These are phyloP conservation scores for Sistotremastrum suecicum DNA, from an alignment of 768 basidiomycete genomes.

Conservation along the genomic window DNA sequence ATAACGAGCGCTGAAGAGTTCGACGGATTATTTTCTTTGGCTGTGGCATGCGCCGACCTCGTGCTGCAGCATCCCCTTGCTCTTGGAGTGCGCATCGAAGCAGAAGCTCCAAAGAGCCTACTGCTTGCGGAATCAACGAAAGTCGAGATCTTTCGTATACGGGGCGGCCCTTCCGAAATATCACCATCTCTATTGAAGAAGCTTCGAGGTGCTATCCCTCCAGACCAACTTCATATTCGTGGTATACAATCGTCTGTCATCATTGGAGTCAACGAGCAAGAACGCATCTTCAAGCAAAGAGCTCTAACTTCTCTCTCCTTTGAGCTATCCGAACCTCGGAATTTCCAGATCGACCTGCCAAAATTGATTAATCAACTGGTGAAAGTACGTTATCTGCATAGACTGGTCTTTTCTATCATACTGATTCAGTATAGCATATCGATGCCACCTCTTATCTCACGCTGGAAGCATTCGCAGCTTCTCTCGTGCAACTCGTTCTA, in stretches of 20 bases:
- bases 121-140: slow-evolving; percentile 17
- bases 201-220: too few species aligned
- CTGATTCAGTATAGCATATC: slow-evolving; percentile 14
- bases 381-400: too few species aligned
- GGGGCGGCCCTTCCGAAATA: background rate
- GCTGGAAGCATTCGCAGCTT: slow-evolving; percentile 23
- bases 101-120: slow-evolving; percentile 12
- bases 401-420: too few species aligned
- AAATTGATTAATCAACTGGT: too few species aligned
- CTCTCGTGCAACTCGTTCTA: slow-evolving; percentile 15
- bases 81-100: slow-evolving; percentile 10
- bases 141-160: slow-evolving; percentile 9
- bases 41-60: slow-evolving; percentile 4
- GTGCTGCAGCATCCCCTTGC: slow-evolving; percentile 12
- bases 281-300: slow-evolving; percentile 25
- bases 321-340: too few species aligned
- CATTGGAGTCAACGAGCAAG: slow-evolving; percentile 29
- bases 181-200: too few species aligned
- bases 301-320: slow-evolving; percentile 20
- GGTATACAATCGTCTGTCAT: slow-evolving; percentile 19
- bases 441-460: slow-evolving; percentile 21
- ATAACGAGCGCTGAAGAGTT: slow-evolving; percentile 11
- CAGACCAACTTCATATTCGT: slow-evolving; percentile 7
- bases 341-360: too few species aligned
- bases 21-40: background rate